Conservation (phyloP, 1,284 basidiomycete species). For the Termitomyces sp. region DNA sequence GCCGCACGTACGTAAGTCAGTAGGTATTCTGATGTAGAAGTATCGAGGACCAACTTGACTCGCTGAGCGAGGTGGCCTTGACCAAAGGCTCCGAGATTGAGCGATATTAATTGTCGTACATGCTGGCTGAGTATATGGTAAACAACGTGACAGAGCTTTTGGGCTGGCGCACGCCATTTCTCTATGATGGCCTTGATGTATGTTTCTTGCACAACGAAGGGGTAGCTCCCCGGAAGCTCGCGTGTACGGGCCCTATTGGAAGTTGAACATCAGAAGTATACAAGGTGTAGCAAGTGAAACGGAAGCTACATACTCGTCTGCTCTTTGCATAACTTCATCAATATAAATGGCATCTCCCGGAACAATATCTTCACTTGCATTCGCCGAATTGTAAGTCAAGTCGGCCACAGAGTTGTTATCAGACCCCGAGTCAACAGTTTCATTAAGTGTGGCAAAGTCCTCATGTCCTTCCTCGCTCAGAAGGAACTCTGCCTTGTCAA, state of each 20-base stretch:
- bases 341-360: conserved; percentile 40
- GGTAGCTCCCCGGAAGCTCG: conserved; percentile 62
- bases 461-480: conserved; percentile 20
- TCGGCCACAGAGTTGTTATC: background rate
- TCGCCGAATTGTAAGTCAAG: background rate
- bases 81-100: conserved; percentile 49
- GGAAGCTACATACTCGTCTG: conserved; percentile 36
- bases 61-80: conserved; percentile 47
- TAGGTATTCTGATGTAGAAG: background rate
- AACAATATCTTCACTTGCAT: background rate
- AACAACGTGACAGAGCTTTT: conserved; percentile 42
- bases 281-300: background rate
- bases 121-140: conserved; percentile 34
- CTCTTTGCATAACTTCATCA: conserved; percentile 48
- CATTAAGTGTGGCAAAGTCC: conserved; percentile 4
- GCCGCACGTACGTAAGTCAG: background rate
- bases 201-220: conserved; percentile 51
- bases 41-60: conserved; percentile 40
- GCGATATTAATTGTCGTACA: conserved; percentile 35
- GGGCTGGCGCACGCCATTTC: conserved; percentile 47
- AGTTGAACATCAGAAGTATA: background rate
- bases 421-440: conserved; percentile 4
- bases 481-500: conserved; percentile 26
- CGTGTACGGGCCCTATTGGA: conserved; percentile 53
- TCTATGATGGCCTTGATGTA: conserved; percentile 43